phyloP scores from a whole-genome alignment of 139 green algal genomes.

The Astrephomene gubernaculifera region DNA sequence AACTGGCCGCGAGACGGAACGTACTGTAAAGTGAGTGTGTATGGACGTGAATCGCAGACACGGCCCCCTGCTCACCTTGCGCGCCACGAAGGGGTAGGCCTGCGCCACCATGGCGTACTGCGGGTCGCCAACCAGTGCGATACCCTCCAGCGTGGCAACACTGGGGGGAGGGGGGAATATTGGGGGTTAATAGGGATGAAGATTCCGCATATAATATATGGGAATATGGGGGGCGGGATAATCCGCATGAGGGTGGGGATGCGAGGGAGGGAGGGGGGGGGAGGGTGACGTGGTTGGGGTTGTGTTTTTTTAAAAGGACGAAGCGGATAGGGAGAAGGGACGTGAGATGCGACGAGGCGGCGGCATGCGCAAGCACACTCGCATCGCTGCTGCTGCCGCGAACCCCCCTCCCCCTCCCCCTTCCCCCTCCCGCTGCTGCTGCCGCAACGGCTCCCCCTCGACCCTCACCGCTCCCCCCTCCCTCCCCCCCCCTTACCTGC shows the following conservation, averaged over 20 bases:
- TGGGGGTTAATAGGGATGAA: too few species aligned
- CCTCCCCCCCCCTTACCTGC: constrained; percentile 31
- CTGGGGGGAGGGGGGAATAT: constrained; percentile 24
- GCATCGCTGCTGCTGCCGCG: too few species aligned
- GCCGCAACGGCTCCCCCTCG: background rate
- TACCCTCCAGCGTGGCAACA: constrained; percentile 85
- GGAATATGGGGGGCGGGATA: background rate
- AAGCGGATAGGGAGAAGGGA: too few species aligned
- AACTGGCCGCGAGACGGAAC: too few species aligned
- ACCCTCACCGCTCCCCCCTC: background rate
- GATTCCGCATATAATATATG: too few species aligned
- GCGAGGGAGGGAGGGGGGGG: background rate
- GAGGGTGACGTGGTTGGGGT: background rate
- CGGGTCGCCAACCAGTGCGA: constrained; percentile 80
- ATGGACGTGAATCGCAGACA: too few species aligned
- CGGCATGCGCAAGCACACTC: too few species aligned
- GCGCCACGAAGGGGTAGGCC: constrained; percentile 88
- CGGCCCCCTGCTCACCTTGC: constrained; percentile 58
- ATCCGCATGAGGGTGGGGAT: background rate
- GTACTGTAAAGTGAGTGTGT: too few species aligned
- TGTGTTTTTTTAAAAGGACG: too few species aligned
- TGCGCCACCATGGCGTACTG: constrained; percentile 83
- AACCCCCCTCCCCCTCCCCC: too few species aligned
- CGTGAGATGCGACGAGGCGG: too few species aligned
- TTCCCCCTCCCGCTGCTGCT: too few species aligned